Evolutionary conservation across 2,329 filamentous ascomycete genomes (phyloP).

Genomic region (Trichoderma koningiopsis): DNA sequence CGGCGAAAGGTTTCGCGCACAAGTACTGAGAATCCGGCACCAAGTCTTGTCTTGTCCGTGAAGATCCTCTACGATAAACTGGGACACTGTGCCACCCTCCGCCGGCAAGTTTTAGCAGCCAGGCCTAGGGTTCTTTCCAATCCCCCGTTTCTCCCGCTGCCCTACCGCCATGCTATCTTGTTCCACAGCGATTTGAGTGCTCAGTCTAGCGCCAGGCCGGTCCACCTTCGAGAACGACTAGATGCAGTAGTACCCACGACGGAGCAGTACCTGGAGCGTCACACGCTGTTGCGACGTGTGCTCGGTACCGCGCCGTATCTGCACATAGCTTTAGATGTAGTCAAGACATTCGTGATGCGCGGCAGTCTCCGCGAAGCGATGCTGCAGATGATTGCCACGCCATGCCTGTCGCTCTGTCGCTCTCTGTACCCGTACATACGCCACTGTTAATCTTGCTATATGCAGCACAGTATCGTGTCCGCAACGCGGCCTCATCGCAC

Average conservation of each 20-base stretch:
- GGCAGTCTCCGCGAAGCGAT: background rate
- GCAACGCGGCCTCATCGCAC: background rate
- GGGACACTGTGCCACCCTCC: background rate
- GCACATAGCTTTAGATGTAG: background rate
- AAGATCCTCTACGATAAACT: background rate
- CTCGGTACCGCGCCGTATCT: slow-evolving; percentile 19
- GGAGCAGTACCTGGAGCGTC: background rate
- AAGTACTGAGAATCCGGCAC: background rate
- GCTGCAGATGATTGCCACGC: background rate
- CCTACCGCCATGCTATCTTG: slow-evolving; percentile 26
- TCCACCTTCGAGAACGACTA: slow-evolving; percentile 16
- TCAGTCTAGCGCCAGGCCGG: slow-evolving; percentile 23
- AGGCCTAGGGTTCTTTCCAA: slow-evolving; percentile 19
- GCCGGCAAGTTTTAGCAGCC: slow-evolving; percentile 14
- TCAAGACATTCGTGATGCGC: background rate
- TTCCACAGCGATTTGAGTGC: slow-evolving; percentile 22
- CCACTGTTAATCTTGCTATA: background rate
- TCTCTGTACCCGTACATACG: background rate
- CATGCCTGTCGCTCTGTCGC: background rate
- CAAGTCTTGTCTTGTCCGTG: background rate
- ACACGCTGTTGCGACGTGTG: background rate
- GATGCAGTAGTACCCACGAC: slow-evolving; percentile 9
- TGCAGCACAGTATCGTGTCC: background rate
- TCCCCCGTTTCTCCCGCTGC: slow-evolving; percentile 25
- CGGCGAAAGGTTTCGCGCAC: background rate